Evolutionary conservation across 2,329 filamentous ascomycete species (phyloP).

Genomic region (Microcyclosporella mali): DNA sequence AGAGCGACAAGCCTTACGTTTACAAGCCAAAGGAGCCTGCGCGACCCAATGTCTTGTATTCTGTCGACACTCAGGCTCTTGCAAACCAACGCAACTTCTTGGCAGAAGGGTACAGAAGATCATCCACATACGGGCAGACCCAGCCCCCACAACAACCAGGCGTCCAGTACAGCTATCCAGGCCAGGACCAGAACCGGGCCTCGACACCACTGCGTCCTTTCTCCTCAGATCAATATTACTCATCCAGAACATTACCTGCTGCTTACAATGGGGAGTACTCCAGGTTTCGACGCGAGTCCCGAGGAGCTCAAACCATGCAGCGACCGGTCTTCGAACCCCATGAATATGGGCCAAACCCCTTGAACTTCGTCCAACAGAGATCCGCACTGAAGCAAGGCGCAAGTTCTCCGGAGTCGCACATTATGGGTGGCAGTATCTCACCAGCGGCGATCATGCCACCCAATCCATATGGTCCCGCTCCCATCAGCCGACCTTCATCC

Average conservation of each 20-base stretch:
- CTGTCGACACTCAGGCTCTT: constrained; percentile 27
- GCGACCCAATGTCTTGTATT: constrained; percentile 21
- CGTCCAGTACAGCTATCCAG: constrained; percentile 21
- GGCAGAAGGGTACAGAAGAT: constrained; percentile 20
- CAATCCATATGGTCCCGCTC: constrained; percentile 20
- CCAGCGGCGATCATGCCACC: constrained; percentile 10
- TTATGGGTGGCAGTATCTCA: no score
- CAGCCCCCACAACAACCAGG: constrained; percentile 4
- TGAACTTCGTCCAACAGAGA: constrained; percentile 23
- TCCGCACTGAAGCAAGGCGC: constrained; percentile 19
- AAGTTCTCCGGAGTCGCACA: constrained; percentile 1
- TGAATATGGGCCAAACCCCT: constrained; percentile 22
- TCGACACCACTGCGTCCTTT: constrained; percentile 29
- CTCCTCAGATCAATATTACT: constrained; percentile 34
- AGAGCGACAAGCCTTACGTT: constrained; percentile 29
- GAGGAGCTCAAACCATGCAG: constrained; percentile 26
- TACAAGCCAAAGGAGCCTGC: constrained; percentile 34
- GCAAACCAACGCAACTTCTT: constrained; percentile 27
- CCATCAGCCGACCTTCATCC: constrained; percentile 20
- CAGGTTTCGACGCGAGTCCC: constrained; percentile 29
- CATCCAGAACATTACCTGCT: constrained; percentile 31
- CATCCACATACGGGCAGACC: constrained; percentile 12
- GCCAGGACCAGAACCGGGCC: constrained; percentile 17
- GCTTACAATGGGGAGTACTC: constrained; percentile 34
- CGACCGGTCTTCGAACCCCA: constrained; percentile 21